These are phyloP conservation scores for Lactifluus pinguis DNA, from an alignment of 768 basidiomycete genomes.

Conservation along the genomic window DNA sequence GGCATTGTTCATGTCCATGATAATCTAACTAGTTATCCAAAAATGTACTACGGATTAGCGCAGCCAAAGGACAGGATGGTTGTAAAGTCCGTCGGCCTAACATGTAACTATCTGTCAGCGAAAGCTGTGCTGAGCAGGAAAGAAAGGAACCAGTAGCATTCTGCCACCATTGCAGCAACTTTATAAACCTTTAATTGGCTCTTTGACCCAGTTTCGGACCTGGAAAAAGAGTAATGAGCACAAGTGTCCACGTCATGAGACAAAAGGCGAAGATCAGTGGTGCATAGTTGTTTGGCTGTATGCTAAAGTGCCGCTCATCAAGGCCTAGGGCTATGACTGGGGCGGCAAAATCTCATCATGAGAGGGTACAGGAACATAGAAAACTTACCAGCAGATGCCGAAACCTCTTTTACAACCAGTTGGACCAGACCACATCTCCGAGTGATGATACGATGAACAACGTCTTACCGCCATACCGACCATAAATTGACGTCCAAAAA, in stretches of 20 bases:
- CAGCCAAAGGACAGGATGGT: neutral
- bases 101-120: neutral
- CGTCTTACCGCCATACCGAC: neutral
- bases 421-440: neutral
- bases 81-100: neutral
- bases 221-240: neutral
- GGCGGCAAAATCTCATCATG: conserved; percentile 19
- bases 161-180: neutral
- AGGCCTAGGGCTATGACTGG: conserved; percentile 20
- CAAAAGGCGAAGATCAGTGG: conserved; percentile 11
- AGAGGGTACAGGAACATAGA: neutral
- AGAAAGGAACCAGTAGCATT: neutral
- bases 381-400: neutral
- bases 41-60: conserved; percentile 2
- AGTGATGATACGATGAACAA: too few species aligned
- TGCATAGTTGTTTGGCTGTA: conserved; percentile 21
- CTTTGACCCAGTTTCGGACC: neutral
- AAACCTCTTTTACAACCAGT: neutral
- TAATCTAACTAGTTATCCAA: neutral
- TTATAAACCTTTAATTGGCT: neutral
- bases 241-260: neutral
- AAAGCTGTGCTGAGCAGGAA: neutral
- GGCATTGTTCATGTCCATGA: conserved; percentile 8
- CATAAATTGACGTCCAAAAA: conserved; percentile 9
- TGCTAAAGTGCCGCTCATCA: conserved; percentile 20